Percentiles rank a stretch among this genome's conserved stretches.
Evolutionary conservation across 2,329 filamentous ascomycete species (phyloP).

Genomic region (Exserohilum rostratum): DNA sequence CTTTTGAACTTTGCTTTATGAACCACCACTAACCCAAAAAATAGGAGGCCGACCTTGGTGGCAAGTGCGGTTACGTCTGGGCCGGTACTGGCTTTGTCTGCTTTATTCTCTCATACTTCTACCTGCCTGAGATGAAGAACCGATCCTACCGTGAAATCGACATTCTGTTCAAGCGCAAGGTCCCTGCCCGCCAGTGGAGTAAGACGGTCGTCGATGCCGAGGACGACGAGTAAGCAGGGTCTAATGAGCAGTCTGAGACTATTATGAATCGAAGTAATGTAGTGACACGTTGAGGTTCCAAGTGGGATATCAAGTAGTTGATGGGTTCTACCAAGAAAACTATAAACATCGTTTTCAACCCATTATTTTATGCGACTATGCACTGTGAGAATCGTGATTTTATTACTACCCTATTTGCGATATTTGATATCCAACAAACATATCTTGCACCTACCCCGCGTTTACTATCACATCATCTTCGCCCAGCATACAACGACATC

Average conservation of each 20-base stretch:
- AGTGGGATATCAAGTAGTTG: neutral
- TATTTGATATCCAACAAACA: neutral
- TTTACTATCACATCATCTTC: neutral
- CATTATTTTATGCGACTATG: no score
- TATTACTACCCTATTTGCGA: neutral
- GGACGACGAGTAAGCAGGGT: constrained; percentile 63
- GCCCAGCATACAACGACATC: no score
- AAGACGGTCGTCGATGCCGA: constrained; percentile 62
- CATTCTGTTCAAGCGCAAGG: constrained; percentile 51
- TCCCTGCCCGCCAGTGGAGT: constrained; percentile 63
- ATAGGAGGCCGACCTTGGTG: constrained; percentile 59
- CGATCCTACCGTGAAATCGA: constrained; percentile 60
- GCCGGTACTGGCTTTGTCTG: constrained; percentile 60
- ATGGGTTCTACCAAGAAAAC: neutral
- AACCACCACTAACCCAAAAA: constrained; percentile 60
- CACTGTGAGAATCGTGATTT: neutral
- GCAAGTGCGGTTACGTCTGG: constrained; percentile 46
- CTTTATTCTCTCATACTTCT: constrained; percentile 57
- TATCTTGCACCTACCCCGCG: neutral
- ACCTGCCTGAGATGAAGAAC: constrained; percentile 62
- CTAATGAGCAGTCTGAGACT: neutral
- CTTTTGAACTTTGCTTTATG: constrained; percentile 55
- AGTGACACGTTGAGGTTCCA: neutral
- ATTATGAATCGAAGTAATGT: neutral
- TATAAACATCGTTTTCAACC: neutral